These are phyloP conservation scores for Phoma sp. DNA, from an alignment of 2,329 filamentous ascomycete species.

Conservation along the genomic window DNA sequence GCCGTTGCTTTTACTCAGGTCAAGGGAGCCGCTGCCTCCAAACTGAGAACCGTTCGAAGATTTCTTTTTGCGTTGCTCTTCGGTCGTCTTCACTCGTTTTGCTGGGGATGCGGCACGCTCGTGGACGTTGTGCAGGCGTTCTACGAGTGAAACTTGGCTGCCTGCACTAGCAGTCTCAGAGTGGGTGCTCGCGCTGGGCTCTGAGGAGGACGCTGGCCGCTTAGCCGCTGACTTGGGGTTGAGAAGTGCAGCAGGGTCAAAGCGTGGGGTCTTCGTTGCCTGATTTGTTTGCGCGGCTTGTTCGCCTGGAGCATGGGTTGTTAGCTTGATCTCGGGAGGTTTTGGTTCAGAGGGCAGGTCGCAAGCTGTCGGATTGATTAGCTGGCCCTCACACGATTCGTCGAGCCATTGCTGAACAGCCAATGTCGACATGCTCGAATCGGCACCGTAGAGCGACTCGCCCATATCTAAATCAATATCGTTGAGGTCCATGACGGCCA, in stretches of 20 bases:
- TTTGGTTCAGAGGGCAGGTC: background rate
- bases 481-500: conserved; percentile 1
- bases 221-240: conserved; percentile 42
- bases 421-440: conserved; percentile 2
- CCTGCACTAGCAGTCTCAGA: conserved; percentile 43
- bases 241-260: conserved; percentile 37
- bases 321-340: conserved; percentile 21
- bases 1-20: conserved; percentile 43
- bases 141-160: conserved; percentile 66
- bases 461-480: conserved; percentile 8
- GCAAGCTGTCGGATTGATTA: background rate
- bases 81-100: conserved; percentile 40
- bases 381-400: conserved; percentile 3
- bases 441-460: background rate
- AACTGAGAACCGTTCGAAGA: conserved; percentile 25
- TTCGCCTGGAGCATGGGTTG: conserved; percentile 25
- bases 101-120: conserved; percentile 64
- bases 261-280: conserved; percentile 20
- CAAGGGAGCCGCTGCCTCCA: conserved; percentile 47
- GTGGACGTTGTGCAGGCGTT: conserved; percentile 76
- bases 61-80: conserved; percentile 26
- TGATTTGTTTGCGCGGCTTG: conserved; percentile 17
- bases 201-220: conserved; percentile 36
- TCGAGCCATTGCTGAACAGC: conserved; percentile 8
- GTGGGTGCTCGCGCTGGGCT: conserved; percentile 30